phyloP scores from a whole-genome alignment of 805 yeast species.

The Starmerella khaoyaiensis region DNA sequence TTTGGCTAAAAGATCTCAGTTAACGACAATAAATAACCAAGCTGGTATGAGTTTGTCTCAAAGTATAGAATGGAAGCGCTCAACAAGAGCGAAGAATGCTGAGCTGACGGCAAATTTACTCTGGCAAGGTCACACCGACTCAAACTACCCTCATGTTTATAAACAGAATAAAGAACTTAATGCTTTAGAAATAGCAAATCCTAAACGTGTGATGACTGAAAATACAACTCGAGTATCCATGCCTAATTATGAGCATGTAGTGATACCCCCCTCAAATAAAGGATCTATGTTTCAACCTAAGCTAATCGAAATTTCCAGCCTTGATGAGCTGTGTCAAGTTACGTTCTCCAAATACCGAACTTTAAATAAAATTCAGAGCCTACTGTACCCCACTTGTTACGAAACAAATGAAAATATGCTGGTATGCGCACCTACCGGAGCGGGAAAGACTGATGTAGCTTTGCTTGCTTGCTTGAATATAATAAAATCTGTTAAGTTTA shows the following conservation, averaged over 20 bases:
- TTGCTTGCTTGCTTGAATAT: conserved; percentile 56
- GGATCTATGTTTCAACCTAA: conserved; percentile 30
- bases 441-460: conserved; percentile 96
- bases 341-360: conserved; percentile 70
- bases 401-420: conserved; percentile 57
- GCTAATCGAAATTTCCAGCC: conserved; percentile 41
- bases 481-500: conserved; percentile 87
- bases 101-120: conserved; percentile 20
- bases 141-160: conserved; percentile 77
- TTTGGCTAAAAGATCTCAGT: conserved; percentile 28
- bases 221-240: conserved; percentile 46
- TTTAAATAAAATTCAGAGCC: conserved; percentile 76
- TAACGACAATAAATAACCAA: neutral
- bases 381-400: conserved; percentile 86
- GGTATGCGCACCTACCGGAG: conserved; percentile 97
- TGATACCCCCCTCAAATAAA: conserved; percentile 50
- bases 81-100: conserved; percentile 14
- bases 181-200: conserved; percentile 67
- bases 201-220: conserved; percentile 61
- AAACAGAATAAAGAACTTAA: conserved; percentile 55
- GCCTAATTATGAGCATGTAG: conserved; percentile 60
- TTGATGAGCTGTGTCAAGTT: conserved; percentile 70
- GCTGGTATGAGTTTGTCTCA: conserved; percentile 20
- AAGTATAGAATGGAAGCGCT: conserved; percentile 13
- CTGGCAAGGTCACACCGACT: conserved; percentile 28